Conservation (phyloP, 1,139 yeast species). For the Kodamaea fungicola region DNA sequence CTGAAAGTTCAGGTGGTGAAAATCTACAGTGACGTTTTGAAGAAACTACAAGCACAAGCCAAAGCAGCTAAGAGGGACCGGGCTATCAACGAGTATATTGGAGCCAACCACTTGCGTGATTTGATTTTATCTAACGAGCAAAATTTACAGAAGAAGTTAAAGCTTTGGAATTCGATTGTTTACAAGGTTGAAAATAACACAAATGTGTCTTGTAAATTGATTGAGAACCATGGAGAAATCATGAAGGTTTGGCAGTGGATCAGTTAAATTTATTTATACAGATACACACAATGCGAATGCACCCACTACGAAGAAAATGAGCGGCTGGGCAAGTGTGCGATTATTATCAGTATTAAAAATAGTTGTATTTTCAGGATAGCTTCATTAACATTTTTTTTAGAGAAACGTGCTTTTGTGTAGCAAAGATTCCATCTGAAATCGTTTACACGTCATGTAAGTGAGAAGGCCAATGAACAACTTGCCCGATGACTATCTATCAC, state of each 20-base stretch:
- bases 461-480: too few species aligned
- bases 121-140: conserved; percentile 50
- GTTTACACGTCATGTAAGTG: too few species aligned
- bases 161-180: conserved; percentile 64
- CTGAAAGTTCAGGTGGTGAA: conserved; percentile 31
- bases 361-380: too few species aligned
- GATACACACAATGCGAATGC: too few species aligned
- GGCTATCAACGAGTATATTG: conserved; percentile 49
- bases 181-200: conserved; percentile 62
- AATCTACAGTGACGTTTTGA: conserved; percentile 42
- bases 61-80: conserved; percentile 22
- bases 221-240: conserved; percentile 82
- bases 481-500: conserved; percentile 10
- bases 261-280: conserved; percentile 44
- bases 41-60: conserved; percentile 42
- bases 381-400: background rate
- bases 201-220: conserved; percentile 55
- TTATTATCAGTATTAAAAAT: too few species aligned
- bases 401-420: background rate
- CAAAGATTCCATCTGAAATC: too few species aligned
- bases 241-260: conserved; percentile 92
- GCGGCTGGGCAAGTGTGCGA: too few species aligned
- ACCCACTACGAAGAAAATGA: too few species aligned
- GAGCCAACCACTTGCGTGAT: conserved; percentile 77
- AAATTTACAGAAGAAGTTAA: conserved; percentile 39